Base-by-base conservation (phyloP, 352 stramenopile genomes). In the Globisporangium nodosum region DNA sequence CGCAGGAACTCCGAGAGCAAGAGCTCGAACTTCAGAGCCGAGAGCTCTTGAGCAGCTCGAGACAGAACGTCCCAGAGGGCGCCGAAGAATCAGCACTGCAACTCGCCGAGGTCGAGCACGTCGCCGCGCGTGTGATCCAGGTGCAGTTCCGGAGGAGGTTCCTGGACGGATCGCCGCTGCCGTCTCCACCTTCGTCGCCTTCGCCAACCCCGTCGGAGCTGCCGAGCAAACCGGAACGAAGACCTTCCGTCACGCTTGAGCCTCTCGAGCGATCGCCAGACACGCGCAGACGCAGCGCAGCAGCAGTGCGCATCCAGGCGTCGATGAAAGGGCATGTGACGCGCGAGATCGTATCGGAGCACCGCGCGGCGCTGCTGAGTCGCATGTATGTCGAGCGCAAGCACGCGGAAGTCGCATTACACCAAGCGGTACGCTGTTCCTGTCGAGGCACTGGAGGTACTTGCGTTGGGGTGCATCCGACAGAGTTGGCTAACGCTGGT, bases 331-430 rank as follows among this genome's bases (percentile, higher is more conserved):
- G 69, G 3, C 63, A 68, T 27, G 15, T 48, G 1, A 52, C 65
- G n/a, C 73, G 77, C 45, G 33, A 56, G 13, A 47, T 54, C 18
- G 60, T 74, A 46, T 55, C 61, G 21, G 24, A 64, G n/a, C 24
- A 64, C 8, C 52, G 67, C 16, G 82, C 80, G 11, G 49, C 63
- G 11, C 60, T 65, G 12, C 53, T 92, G n/a, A 89, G 73, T 42
- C 70, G 78, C 7, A 64, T 58, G 43, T 90, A 89, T 57, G 81
- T 91, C 48, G 76, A 87, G 49, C 71, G 66, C 5, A 70, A 78
- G 12, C 83, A 92, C 55, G 64, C 76, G 27, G 58, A 68, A 5
- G 33, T 88, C 31, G 63, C 73, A 9, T 54, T 88, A 8, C 53
- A 71, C 0, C 64, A 68, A 43, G 71, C 78, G 60, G 82, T 90